Conservation (phyloP, 1,284 basidiomycete species). For the Austroboletus niveus region DNA sequence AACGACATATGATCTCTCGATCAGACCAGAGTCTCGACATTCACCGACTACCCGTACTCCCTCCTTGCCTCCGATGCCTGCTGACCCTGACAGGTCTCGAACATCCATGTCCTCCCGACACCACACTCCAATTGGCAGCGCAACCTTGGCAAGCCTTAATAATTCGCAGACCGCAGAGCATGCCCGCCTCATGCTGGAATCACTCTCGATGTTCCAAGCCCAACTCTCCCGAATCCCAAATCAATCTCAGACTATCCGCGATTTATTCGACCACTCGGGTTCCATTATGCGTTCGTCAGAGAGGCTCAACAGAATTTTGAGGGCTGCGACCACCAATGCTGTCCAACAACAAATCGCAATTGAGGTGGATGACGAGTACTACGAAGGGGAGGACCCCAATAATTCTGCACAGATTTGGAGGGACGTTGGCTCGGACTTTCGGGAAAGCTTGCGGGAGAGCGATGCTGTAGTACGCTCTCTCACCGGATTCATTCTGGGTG, state of each 20-base stretch:
- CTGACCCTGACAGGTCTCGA: constrained; percentile 17
- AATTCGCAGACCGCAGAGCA: constrained; percentile 51
- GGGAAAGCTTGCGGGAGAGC: constrained; percentile 66
- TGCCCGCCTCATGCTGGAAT: constrained; percentile 62
- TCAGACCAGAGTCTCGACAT: constrained; percentile 22
- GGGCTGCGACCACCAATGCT: constrained; percentile 52
- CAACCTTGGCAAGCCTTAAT: constrained; percentile 15
- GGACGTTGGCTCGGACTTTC: constrained; percentile 62
- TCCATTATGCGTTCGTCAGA: constrained; percentile 64
- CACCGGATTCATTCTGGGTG: constrained; percentile 69
- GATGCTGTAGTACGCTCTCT: constrained; percentile 74
- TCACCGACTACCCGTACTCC: constrained; percentile 16
- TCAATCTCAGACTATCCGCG: constrained; percentile 43
- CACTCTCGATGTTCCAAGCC: constrained; percentile 66
- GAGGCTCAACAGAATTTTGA: constrained; percentile 58
- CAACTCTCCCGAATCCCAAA: constrained; percentile 52
- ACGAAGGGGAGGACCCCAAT: constrained; percentile 24
- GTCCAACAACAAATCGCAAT: constrained; percentile 71
- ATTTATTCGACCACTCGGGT: constrained; percentile 58
- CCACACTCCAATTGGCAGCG: constrained; percentile 17
- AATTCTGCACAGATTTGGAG: constrained; percentile 62
- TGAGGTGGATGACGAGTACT: constrained; percentile 54
- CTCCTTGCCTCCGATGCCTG: constrained; percentile 18
- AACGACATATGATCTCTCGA: constrained; percentile 24
- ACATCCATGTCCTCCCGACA: constrained; percentile 16